Base-by-base conservation (phyloP, 495 filamentous ascomycete species). In the Daldinia decipiens region DNA sequence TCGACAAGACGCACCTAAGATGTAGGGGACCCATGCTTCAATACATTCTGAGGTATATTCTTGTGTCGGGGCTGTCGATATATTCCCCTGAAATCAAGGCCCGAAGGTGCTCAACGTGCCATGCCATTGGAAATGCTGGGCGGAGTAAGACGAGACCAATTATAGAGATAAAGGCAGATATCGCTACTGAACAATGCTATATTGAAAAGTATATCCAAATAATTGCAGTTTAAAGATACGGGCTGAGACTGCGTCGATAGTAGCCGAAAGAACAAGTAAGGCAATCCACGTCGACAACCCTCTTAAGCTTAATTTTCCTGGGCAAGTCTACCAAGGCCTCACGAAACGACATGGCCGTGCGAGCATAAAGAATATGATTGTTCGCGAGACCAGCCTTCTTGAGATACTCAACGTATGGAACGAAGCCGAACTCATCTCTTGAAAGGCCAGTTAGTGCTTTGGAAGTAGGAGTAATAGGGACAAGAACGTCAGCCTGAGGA, bases 251-350 rank as follows among this genome's bases (percentile, higher is more conserved):
- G n/a, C 70, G 70, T 19, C 19, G 40, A 59, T 68, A 65, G 45
- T 65, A 32, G 24, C 70, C 70, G 19, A 65, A 72, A 19, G 26
- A 31, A 11, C 45, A 51, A 21, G 64, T 47, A 13, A 55, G 47
- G 52, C 29, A 65, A 47, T 72, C 70, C 50, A 72, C 64, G 26
- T 72, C 70, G 19, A 72, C 70, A 17, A 72, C 70, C 13, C 65
- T 72, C 27, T 60, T 21, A 3, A 72, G 60, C 17, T 27, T 68
- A 29, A 68, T 65, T 13, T 59, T 43, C 38, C 26, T 68, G 0
- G 38, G 55, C 4, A 65, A 3, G n/a, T 32, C 45, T 0, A 19
- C 13, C 19, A 68, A 5, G 6, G 70, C 70, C 36, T 68, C 54
- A 2, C 39, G 45, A n/a, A 72, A 61, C 5, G 61, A 68, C 64